phyloP scores from a whole-genome alignment of 345 rosid species.

The Ailanthus altissimus region DNA sequence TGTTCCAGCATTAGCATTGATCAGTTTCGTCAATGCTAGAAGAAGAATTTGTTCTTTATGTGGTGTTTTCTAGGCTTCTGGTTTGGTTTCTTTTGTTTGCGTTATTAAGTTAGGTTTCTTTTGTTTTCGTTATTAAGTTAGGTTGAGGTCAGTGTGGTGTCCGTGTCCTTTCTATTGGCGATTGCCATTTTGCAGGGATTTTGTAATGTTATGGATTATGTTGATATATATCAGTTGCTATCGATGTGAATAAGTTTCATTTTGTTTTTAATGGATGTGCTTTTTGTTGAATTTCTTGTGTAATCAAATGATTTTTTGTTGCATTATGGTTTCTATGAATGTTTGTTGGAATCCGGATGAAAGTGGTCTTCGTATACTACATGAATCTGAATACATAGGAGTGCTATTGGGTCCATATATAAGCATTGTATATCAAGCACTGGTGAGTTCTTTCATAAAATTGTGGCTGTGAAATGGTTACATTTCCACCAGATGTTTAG shows the following conservation, averaged over 20 bases:
- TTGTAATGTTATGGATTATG: slow-evolving; percentile 1
- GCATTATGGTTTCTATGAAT: neutral
- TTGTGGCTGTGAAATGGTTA: neutral
- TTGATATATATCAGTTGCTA: neutral
- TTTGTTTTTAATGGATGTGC: neutral
- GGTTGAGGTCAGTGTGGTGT: neutral
- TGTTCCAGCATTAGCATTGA: slow-evolving; percentile 46
- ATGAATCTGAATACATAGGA: neutral
- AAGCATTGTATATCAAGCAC: neutral
- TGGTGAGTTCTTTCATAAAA: neutral
- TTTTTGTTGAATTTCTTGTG: neutral
- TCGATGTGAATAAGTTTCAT: neutral
- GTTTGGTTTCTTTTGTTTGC: neutral
- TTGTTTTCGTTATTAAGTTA: neutral
- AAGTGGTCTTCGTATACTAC: neutral
- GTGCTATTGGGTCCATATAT: too few relatives aligned
- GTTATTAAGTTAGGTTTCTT: neutral
- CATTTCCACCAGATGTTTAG: neutral
- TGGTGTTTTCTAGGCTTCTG: neutral
- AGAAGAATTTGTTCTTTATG: neutral
- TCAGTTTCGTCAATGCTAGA: neutral
- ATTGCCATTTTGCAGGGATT: slow-evolving; percentile 4
- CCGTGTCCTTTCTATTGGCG: neutral
- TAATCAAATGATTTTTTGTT: neutral
- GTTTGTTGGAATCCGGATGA: neutral